phyloP scores from a whole-genome alignment of 306 rosid genomes.

The Lathyrus tuberosus region DNA sequence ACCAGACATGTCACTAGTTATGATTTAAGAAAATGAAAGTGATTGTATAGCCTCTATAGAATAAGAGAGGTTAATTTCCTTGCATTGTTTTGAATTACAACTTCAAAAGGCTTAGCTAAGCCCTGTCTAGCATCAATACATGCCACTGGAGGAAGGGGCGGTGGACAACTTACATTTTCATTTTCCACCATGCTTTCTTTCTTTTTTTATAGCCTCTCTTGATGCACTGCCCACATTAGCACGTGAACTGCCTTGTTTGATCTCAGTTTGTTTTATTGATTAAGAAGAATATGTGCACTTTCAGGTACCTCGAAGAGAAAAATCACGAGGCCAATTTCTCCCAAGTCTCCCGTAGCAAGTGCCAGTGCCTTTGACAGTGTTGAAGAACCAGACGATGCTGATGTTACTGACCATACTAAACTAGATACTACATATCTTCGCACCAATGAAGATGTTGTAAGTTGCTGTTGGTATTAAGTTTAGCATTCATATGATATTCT shows the following conservation, averaged over 20 bases:
- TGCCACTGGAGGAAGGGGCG: too few species aligned
- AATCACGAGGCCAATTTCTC: conserved; percentile 58
- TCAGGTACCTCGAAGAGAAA: conserved; percentile 54
- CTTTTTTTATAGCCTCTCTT: too few species aligned
- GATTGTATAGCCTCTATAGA: neutral
- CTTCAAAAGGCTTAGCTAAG: too few species aligned
- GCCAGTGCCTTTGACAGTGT: conserved; percentile 76
- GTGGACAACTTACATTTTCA: too few species aligned
- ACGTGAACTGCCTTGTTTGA: too few species aligned
- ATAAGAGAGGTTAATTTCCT: neutral
- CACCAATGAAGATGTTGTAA: conserved; percentile 65
- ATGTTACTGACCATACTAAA: conserved; percentile 54
- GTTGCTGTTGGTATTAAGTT: conserved; percentile 33
- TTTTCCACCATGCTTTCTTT: too few species aligned
- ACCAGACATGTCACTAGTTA: neutral
- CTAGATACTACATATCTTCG: conserved; percentile 56
- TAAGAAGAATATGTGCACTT: conserved; percentile 28
- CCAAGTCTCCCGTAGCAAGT: conserved; percentile 91
- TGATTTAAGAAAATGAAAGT: too few species aligned
- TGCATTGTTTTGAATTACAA: too few species aligned
- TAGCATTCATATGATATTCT: conserved; percentile 20
- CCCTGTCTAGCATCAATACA: too few species aligned
- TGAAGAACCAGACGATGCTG: conserved; percentile 81
- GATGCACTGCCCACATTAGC: too few species aligned
- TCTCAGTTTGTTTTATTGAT: too few species aligned